Base-by-base conservation (phyloP, 116 monocot species). In the Papilionanthe hybrid region DNA sequence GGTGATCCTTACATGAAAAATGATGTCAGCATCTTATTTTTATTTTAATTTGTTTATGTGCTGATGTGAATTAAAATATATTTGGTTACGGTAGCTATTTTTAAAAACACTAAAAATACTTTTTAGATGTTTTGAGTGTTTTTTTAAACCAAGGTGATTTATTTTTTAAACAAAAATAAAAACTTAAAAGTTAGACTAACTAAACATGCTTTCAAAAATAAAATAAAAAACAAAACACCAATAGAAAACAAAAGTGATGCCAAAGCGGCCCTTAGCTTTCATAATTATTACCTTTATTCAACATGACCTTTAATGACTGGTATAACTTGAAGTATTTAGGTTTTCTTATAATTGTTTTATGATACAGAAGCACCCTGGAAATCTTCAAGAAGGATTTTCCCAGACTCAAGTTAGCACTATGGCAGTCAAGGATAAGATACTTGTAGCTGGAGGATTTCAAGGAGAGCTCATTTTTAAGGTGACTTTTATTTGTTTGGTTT, bases 391-490 rank as follows among this genome's bases (percentile, higher is more conserved):
- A 82, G 90, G 90, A 68, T 90, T 90, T 81, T 88, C 79, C 74
- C 83, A 84, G 29, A 91, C 89, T 71, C 89, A 89, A 86, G 89
- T 91, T 58, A 91, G 91, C 77, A 91, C 91, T 41, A 79, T 90
- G 72, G 78, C 90, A 57, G 88, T 90, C 17, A 91, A 81, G 81
- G 89, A 91, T 81, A 88, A 89, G 15, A 77, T 91, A 57, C 88
- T 91, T 66, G 84, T 91, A 15, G 87, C 89, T 79, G 91, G 91
- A 71, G 91, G 91, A 22, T 91, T 91, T 67, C 91, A 81, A 50
- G 81, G 81, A 66, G 81, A 81, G 58, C 75, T 81, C 37, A 81
- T 81, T 28, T 81, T 73, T 57, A 81, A 74, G 55, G 72, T 83
- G 71, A 53, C 79, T 65, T 65, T 63, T 65, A 3, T 45, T 53